phyloP scores from a whole-genome alignment of 192 early-diverging fungal genomes.

The Coemansia sp. region DNA sequence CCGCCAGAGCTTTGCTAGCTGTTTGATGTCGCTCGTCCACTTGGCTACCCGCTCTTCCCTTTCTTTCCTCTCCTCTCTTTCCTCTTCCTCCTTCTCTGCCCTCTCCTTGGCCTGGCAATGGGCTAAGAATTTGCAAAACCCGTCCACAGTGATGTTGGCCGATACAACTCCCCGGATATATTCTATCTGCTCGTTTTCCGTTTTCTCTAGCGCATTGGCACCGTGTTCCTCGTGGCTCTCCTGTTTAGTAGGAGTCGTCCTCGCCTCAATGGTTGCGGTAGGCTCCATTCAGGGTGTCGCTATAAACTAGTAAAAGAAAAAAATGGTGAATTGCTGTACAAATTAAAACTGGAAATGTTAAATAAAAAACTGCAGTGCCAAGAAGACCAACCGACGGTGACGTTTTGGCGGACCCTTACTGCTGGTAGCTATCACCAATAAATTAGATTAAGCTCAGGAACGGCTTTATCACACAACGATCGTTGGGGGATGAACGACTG shows the following conservation, averaged over 20 bases:
- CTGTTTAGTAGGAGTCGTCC: no score
- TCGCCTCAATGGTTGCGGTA: background rate
- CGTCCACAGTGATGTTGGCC: background rate
- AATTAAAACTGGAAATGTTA: background rate
- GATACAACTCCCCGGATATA: background rate
- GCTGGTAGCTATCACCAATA: no score
- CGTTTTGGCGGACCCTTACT: no score
- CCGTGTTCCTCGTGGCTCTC: background rate
- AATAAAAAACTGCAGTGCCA: no score
- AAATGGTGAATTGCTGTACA: background rate
- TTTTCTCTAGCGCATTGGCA: background rate
- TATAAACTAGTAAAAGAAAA: background rate
- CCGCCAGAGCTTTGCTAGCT: background rate
- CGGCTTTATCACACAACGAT: background rate
- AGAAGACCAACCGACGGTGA: no score
- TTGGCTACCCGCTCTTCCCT: background rate
- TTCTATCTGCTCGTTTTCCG: background rate
- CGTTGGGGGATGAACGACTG: background rate
- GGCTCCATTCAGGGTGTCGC: background rate
- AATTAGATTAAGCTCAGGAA: background rate
- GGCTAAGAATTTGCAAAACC: background rate
- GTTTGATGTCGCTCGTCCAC: background rate
- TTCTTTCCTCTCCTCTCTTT: background rate
- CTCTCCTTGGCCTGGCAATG: background rate
- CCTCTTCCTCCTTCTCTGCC: background rate